Conservation (phyloP, 192 early-diverging fungal species). For the Lobosporangium transversale region DNA sequence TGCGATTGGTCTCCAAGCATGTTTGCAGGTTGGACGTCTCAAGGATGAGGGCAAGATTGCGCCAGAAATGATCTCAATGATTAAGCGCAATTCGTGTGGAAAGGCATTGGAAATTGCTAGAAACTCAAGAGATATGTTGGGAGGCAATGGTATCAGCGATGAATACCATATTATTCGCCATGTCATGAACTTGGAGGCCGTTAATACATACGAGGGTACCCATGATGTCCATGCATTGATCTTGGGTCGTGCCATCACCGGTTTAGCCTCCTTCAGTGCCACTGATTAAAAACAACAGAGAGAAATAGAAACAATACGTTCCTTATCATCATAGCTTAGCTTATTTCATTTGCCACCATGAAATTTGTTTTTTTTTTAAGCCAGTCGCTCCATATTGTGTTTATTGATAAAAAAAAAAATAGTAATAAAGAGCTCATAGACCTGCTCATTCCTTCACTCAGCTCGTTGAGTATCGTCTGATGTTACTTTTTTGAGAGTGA, state of each 20-base stretch:
- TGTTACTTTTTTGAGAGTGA: slow-evolving; percentile 11
- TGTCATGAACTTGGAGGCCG: slow-evolving; percentile 90
- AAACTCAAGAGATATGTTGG: slow-evolving; percentile 89
- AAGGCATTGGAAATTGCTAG: slow-evolving; percentile 95
- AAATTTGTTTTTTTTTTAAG: background rate
- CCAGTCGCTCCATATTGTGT: background rate
- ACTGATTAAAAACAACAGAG: slow-evolving; percentile 25
- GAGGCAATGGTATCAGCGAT: slow-evolving; percentile 95
- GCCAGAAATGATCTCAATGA: slow-evolving; percentile 94
- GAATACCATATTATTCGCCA: slow-evolving; percentile 98
- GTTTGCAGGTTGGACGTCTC: slow-evolving; percentile 90
- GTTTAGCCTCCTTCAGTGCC: slow-evolving; percentile 76
- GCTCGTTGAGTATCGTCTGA: no score
- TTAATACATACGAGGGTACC: slow-evolving; percentile 97
- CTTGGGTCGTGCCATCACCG: slow-evolving; percentile 94
- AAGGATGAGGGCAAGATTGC: slow-evolving; percentile 89
- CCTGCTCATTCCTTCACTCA: no score
- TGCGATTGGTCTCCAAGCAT: slow-evolving; percentile 86
- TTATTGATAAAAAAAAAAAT: background rate
- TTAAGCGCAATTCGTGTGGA: slow-evolving; percentile 96
- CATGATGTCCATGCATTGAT: slow-evolving; percentile 96
- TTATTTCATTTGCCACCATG: background rate
- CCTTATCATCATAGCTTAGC: no score
- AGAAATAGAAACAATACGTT: no score
- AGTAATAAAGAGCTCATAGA: background rate